phyloP scores from a whole-genome alignment of 805 yeast genomes.

The Priceomyces haplophilus region DNA sequence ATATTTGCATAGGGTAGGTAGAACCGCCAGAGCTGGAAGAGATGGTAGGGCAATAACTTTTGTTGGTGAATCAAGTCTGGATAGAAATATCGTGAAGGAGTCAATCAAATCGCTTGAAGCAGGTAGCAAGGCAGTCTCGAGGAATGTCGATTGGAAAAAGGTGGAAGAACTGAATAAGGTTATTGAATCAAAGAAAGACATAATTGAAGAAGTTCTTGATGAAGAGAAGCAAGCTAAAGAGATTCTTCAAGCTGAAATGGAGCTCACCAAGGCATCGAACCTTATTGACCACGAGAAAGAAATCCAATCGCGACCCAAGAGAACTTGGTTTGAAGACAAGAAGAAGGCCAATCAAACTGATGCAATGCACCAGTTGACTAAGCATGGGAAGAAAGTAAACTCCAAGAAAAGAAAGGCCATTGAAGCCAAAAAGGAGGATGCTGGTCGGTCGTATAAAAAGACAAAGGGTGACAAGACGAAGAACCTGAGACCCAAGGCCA shows the following conservation, averaged over 20 bases:
- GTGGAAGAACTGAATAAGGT: slow-evolving; percentile 65
- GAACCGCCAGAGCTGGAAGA: slow-evolving; percentile 99
- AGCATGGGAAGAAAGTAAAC: slow-evolving; percentile 55
- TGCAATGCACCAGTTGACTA: slow-evolving; percentile 38
- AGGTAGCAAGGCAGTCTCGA: slow-evolving; percentile 67
- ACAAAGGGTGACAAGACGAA: slow-evolving; percentile 67
- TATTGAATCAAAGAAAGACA: slow-evolving; percentile 56
- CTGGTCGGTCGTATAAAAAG: slow-evolving; percentile 67
- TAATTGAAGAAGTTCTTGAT: slow-evolving; percentile 70
- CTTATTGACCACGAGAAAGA: slow-evolving; percentile 75
- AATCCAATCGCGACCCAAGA: slow-evolving; percentile 83
- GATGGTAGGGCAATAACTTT: slow-evolving; percentile 90
- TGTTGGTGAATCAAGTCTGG: slow-evolving; percentile 89
- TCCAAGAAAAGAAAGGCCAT: slow-evolving; percentile 69
- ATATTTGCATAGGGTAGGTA: slow-evolving; percentile 95
- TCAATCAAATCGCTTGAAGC: slow-evolving; percentile 60
- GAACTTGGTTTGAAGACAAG: slow-evolving; percentile 91
- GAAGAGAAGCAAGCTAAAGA: slow-evolving; percentile 92
- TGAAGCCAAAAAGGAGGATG: slow-evolving; percentile 54
- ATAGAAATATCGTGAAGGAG: slow-evolving; percentile 85
- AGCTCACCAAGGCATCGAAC: slow-evolving; percentile 80
- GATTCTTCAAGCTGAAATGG: slow-evolving; percentile 85
- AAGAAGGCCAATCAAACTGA: slow-evolving; percentile 45
- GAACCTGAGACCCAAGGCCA: slow-evolving; percentile 11
- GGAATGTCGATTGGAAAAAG: slow-evolving; percentile 87